phyloP scores from a whole-genome alignment of 495 filamentous ascomycete genomes.

The Bryoglossum gracile region DNA sequence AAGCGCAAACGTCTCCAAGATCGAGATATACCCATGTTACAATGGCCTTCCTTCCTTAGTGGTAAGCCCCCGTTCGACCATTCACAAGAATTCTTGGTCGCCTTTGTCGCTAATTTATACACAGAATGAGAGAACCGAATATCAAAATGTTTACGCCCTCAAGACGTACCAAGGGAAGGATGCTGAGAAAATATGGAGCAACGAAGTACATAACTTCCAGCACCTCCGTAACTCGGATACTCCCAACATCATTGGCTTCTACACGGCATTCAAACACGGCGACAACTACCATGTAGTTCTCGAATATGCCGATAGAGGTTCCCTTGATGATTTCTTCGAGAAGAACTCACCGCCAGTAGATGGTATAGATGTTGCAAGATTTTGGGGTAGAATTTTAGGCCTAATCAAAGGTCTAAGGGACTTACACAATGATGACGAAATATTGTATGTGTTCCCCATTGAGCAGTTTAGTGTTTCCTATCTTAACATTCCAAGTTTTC shows the following conservation, averaged over 20 bases:
- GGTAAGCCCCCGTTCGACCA: background rate
- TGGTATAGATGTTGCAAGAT: conserved; percentile 26
- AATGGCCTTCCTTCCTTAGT: conserved; percentile 9
- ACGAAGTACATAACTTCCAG: conserved; percentile 30
- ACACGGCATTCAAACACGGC: conserved; percentile 33
- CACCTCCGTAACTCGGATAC: conserved; percentile 20
- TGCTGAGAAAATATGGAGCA: conserved; percentile 27
- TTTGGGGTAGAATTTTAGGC: conserved; percentile 34
- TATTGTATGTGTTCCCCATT: conserved; percentile 6
- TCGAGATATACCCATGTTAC: conserved; percentile 26
- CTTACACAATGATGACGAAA: conserved; percentile 14
- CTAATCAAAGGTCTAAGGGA: conserved; percentile 29
- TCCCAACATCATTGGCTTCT: conserved; percentile 32
- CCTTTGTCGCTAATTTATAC: background rate
- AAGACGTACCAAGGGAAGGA: conserved; percentile 31
- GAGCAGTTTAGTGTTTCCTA: background rate
- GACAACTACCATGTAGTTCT: conserved; percentile 34
- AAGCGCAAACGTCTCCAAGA: conserved; percentile 20
- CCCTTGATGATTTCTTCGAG: conserved; percentile 31
- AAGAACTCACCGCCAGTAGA: conserved; percentile 20
- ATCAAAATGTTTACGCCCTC: conserved; percentile 31
- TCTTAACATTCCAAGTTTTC: conserved; percentile 20
- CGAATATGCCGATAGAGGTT: conserved; percentile 37
- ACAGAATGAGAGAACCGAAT: conserved; percentile 10
- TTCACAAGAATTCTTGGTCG: conserved; percentile 6